Evolutionary conservation across 1,284 basidiomycete genomes (phyloP).

Genomic region (Boletus holoroseus): DNA sequence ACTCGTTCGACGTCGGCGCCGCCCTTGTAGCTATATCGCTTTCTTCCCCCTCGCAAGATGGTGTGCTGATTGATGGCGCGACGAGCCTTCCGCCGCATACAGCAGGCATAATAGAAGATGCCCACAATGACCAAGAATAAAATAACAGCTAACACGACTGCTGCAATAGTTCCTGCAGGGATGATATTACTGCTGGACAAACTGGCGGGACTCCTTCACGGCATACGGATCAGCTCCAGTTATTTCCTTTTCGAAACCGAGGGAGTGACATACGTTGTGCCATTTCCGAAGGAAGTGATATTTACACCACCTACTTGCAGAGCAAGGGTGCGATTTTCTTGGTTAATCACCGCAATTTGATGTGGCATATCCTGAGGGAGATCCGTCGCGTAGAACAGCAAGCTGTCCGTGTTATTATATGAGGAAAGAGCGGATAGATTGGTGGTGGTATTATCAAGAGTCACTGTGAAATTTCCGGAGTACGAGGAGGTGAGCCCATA

Average conservation of each 20-base stretch:
- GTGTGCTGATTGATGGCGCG: slow-evolving; percentile 20
- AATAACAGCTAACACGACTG: slow-evolving; percentile 50
- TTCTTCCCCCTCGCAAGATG: not conserved
- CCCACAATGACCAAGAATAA: slow-evolving; percentile 44
- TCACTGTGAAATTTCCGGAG: slow-evolving; percentile 55
- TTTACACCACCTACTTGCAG: slow-evolving; percentile 37
- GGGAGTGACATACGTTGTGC: slow-evolving; percentile 26
- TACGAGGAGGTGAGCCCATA: slow-evolving; percentile 50
- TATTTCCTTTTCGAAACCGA: not conserved
- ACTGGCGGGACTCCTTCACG: slow-evolving; percentile 11
- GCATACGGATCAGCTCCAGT: slow-evolving; percentile 7
- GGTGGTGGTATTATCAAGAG: slow-evolving; percentile 46
- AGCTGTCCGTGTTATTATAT: slow-evolving; percentile 45
- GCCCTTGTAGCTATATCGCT: not conserved
- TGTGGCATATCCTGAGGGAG: slow-evolving; percentile 49
- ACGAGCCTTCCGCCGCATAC: slow-evolving; percentile 42
- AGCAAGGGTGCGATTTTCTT: slow-evolving; percentile 45
- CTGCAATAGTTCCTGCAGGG: slow-evolving; percentile 56
- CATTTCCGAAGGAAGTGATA: slow-evolving; percentile 35
- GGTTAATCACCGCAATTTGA: slow-evolving; percentile 51
- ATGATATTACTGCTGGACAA: slow-evolving; percentile 16
- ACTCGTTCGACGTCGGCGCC: slow-evolving; percentile 12
- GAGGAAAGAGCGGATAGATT: slow-evolving; percentile 38
- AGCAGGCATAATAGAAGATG: slow-evolving; percentile 39
- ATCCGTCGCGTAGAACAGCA: slow-evolving; percentile 59